These are phyloP conservation scores for Mortierella antarctica DNA, from an alignment of 192 early-diverging fungal genomes.

Conservation along the genomic window DNA sequence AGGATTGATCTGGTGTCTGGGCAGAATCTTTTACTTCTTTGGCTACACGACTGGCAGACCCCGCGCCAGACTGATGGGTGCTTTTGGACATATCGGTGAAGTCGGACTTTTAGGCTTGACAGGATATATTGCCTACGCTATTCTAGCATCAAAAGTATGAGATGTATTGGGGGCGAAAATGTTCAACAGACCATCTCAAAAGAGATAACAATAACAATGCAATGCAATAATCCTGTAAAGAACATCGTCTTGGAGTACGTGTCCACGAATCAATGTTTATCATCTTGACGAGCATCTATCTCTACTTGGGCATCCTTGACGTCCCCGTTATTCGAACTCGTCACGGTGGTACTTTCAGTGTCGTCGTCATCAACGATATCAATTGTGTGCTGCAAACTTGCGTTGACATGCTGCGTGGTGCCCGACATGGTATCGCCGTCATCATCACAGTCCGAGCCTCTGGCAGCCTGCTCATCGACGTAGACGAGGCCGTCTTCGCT, in stretches of 20 bases:
- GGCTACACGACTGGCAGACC: conserved; percentile 73
- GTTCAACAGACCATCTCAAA: background rate
- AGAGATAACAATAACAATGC: background rate
- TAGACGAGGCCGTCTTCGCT: conserved; percentile 33
- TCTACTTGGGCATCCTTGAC: no score
- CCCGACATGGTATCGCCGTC: background rate
- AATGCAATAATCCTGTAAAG: background rate
- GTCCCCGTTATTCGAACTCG: no score
- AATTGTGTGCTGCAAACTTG: no score
- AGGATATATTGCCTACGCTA: conserved; percentile 47
- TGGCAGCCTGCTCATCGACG: conserved; percentile 22
- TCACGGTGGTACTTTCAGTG: no score
- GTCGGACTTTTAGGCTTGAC: conserved; percentile 58
- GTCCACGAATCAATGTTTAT: no score
- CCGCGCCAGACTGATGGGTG: conserved; percentile 59
- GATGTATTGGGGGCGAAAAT: background rate
- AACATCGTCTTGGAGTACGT: background rate
- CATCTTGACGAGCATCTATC: no score
- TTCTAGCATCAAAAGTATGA: conserved; percentile 19
- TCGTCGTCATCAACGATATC: no score
- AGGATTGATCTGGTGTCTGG: conserved; percentile 62
- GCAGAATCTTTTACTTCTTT: conserved; percentile 62
- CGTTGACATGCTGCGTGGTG: no score
- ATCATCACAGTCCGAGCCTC: conserved; percentile 1
- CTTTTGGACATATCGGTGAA: conserved; percentile 64